These are phyloP conservation scores for Tolypocladium nubicola DNA, from an alignment of 2,329 filamentous ascomycete species.

Conservation along the genomic window DNA sequence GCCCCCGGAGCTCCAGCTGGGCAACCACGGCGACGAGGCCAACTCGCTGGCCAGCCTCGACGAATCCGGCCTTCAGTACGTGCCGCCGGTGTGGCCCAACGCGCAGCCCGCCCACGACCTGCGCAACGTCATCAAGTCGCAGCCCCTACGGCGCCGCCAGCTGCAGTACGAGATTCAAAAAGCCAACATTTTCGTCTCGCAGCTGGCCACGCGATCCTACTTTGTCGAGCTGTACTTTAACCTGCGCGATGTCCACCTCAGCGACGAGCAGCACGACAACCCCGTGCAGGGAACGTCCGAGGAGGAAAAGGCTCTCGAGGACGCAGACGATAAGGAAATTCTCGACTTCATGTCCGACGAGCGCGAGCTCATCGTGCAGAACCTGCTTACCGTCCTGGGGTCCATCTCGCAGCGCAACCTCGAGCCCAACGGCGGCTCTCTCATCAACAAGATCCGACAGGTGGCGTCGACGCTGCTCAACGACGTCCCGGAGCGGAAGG, in stretches of 20 bases:
- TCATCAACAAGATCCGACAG: slow-evolving; percentile 77
- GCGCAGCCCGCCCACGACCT: slow-evolving; percentile 38
- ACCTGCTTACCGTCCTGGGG: slow-evolving; percentile 63
- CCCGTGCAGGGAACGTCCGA: neutral
- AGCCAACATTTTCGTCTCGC: slow-evolving; percentile 76
- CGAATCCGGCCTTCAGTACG: slow-evolving; percentile 39
- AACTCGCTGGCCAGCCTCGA: slow-evolving; percentile 29
- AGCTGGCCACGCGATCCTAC: slow-evolving; percentile 71
- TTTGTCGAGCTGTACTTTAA: slow-evolving; percentile 81
- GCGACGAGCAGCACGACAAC: slow-evolving; percentile 25
- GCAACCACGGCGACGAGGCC: slow-evolving; percentile 25
- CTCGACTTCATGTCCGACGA: slow-evolving; percentile 61
- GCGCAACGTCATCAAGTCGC: slow-evolving; percentile 35
- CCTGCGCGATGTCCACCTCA: slow-evolving; percentile 55
- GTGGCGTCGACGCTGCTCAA: slow-evolving; percentile 73
- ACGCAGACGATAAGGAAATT: slow-evolving; percentile 35
- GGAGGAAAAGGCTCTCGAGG: slow-evolving; percentile 20
- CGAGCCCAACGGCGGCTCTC: slow-evolving; percentile 55
- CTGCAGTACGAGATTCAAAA: slow-evolving; percentile 85
- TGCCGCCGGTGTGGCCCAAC: slow-evolving; percentile 37
- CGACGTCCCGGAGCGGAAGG: slow-evolving; percentile 38
- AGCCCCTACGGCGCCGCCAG: slow-evolving; percentile 39
- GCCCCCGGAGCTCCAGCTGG: slow-evolving; percentile 56
- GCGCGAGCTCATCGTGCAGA: slow-evolving; percentile 70
- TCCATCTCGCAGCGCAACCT: slow-evolving; percentile 78